Evolutionary conservation across 805 yeast genomes (phyloP).

Genomic region (Pichia gijzeniarum): DNA sequence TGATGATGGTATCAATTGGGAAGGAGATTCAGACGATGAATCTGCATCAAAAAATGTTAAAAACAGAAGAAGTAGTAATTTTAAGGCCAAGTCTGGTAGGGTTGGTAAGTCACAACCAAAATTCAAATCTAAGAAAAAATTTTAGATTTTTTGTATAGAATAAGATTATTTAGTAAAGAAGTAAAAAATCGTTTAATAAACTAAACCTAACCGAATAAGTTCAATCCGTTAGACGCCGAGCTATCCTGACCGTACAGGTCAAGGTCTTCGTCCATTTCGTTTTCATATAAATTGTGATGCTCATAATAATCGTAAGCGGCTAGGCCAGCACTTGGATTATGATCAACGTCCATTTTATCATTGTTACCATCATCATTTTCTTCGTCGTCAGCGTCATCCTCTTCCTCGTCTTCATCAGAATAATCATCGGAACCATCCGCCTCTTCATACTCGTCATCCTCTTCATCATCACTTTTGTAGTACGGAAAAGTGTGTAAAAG

Average conservation of each 20-base stretch:
- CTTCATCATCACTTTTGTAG: conserved; percentile 24
- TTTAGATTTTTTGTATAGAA: conserved; percentile 27
- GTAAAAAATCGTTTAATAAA: background rate
- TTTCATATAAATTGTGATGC: conserved; percentile 15
- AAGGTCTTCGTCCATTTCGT: conserved; percentile 9
- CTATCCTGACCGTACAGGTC: conserved; percentile 17
- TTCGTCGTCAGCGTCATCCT: background rate
- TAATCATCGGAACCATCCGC: background rate
- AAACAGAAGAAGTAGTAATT: conserved; percentile 8
- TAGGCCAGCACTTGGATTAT: background rate
- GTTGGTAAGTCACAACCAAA: conserved; percentile 36
- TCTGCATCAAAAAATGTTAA: background rate
- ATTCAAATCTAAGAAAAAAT: conserved; percentile 55
- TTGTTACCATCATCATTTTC: background rate
- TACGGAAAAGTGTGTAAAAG: conserved; percentile 29
- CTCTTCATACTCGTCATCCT: conserved; percentile 5
- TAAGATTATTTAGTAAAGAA: background rate
- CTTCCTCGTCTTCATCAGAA: background rate
- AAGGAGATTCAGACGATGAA: conserved; percentile 28
- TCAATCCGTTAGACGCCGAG: conserved; percentile 11
- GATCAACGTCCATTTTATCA: conserved; percentile 1
- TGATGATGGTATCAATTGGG: conserved; percentile 36
- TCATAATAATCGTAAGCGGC: conserved; percentile 22
- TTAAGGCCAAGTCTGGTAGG: conserved; percentile 16
- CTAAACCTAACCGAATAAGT: conserved; percentile 16